Evolutionary conservation across 2,329 filamentous ascomycete species (phyloP), one percentile per base, ranked within the genome.

Genomic region (Fusarium sp.): DNA sequence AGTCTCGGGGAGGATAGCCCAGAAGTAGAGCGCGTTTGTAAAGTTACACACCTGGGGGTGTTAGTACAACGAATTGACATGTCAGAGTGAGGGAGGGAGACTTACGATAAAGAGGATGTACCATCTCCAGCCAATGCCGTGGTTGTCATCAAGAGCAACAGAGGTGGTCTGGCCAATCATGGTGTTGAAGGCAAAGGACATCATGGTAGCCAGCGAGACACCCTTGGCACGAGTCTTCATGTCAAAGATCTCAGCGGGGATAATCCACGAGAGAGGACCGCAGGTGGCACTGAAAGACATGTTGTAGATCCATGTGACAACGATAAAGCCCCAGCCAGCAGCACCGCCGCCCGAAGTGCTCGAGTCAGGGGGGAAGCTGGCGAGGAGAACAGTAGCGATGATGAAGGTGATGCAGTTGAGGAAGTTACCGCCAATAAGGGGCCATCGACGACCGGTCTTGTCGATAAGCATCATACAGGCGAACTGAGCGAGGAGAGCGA

Each of bases 291-390:
- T 88, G 80, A 92, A 93, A 38, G 83, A 88, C 78, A 92, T 90
- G 77, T 93, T 93, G 81, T 91, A 93, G 2, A 91, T 73, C 91
- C 91, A 93, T 1, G 90, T 93, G 68, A 85, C 82, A 38, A 59
- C 70, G 60, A 93, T 93, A 75, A 93, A 94, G 1, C 86, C 89
- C 88, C 89, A 91, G 7, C 83, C 81, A 1, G 88, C 88, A 6
- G 80, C 78, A 36, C 76, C 76, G 56, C 31, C 31, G 12, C 31
- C 31, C 12, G 5, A 19, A 19, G 74, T 74, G 55, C 80, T 56
- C 0, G 52, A 43, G 3, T 61, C 61, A 0, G 2, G 89, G 85
- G 90, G 90, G 74, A 88, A 93, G 28, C 75, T 67, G 39, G 81
- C 74, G 75, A 76, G 69, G 10, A 86, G 74, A 26, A 82, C 69